Evolutionary conservation across 192 early-diverging fungal genomes (phyloP).

Genomic region (Entomortierella chlamydospora): DNA sequence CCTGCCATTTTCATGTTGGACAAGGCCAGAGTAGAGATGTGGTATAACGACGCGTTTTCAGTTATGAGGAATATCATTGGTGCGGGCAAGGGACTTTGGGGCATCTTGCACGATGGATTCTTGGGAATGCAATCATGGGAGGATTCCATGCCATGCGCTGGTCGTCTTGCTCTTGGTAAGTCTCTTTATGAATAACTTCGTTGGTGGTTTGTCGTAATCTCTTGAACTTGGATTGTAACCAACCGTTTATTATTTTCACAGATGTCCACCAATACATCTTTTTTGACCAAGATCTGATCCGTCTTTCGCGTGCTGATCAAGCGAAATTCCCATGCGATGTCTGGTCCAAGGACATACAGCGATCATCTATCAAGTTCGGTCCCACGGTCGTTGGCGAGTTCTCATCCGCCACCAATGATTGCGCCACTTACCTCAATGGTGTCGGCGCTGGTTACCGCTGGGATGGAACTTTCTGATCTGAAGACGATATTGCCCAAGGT

Average conservation of each 20-base stretch:
- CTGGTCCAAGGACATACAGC: constrained; percentile 35
- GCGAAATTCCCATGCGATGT: constrained; percentile 46
- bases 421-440: constrained; percentile 82
- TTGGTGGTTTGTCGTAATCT: too few species aligned
- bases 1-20: constrained; percentile 48
- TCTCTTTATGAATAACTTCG: too few species aligned
- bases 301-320: constrained; percentile 13
- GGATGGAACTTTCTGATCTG: constrained; percentile 65
- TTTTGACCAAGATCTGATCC: constrained; percentile 60
- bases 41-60: constrained; percentile 59
- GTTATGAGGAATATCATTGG: constrained; percentile 52
- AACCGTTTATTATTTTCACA: too few species aligned
- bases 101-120: constrained; percentile 63
- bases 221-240: too few species aligned
- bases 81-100: constrained; percentile 44
- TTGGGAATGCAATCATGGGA: constrained; percentile 56
- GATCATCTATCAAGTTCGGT: constrained; percentile 51
- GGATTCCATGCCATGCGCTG: constrained; percentile 57
- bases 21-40: constrained; percentile 18
- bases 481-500: constrained; percentile 13
- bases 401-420: constrained; percentile 79
- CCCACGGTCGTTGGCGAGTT: constrained; percentile 82
- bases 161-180: constrained; percentile 61
- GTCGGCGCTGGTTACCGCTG: constrained; percentile 68
- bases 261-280: constrained; percentile 65